Conservation (phyloP, 495 filamentous ascomycete species). For the Tuber brumale region DNA sequence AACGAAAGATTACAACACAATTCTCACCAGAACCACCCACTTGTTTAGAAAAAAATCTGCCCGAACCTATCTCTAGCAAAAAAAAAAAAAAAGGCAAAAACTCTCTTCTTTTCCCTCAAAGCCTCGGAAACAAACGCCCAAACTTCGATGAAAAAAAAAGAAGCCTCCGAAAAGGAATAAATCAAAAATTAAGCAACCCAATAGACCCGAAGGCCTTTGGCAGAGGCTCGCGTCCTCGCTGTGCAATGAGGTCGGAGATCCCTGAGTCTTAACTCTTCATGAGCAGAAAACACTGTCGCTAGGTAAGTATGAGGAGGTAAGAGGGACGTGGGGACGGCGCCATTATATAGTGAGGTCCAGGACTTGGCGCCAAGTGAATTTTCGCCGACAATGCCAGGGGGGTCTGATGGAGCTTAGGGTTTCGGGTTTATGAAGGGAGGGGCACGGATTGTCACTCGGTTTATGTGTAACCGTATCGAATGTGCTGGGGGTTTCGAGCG, state of each 20-base stretch:
- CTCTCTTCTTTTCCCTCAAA: constrained; percentile 15
- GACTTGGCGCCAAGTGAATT: constrained; percentile 29
- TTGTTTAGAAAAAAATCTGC: too few relatives aligned
- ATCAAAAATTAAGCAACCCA: constrained; percentile 40
- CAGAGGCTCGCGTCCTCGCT: constrained; percentile 35
- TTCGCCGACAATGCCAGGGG: constrained; percentile 21
- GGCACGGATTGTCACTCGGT: not conserved
- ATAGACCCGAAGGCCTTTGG: constrained; percentile 39
- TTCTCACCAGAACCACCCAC: too few relatives aligned
- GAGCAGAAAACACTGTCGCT: constrained; percentile 39
- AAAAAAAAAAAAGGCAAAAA: not conserved
- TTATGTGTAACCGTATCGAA: not conserved
- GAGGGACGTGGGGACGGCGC: constrained; percentile 14
- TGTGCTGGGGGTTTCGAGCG: too few relatives aligned
- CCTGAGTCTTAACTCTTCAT: constrained; percentile 36
- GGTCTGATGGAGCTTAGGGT: not conserved
- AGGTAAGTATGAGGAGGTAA: constrained; percentile 35
- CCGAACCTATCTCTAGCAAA: too few relatives aligned
- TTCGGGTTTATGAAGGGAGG: not conserved
- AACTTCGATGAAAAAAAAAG: constrained; percentile 20
- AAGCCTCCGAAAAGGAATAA: constrained; percentile 20
- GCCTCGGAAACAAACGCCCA: constrained; percentile 28
- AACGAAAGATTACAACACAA: not conserved
- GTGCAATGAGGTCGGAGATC: constrained; percentile 36
- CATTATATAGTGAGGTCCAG: constrained; percentile 17